phyloP scores from a whole-genome alignment of 768 basidiomycete genomes.

The Boletellus ananiceps region DNA sequence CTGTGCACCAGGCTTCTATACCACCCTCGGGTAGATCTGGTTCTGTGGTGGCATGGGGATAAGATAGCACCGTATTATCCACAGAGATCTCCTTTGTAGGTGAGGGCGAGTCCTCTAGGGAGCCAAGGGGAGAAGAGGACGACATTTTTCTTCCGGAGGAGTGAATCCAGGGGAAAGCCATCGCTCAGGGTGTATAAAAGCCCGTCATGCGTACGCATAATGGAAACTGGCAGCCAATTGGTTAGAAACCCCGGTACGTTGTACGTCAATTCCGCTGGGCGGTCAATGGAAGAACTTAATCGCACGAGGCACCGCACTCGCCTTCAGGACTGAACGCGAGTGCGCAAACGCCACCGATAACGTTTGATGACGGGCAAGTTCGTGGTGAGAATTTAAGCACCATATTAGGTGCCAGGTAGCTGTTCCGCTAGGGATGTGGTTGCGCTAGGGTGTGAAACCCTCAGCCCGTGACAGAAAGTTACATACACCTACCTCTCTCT shows the following conservation, averaged over 20 bases:
- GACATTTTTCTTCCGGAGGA: not conserved
- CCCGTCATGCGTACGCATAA: not conserved
- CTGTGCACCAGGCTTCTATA: slow-evolving; percentile 24
- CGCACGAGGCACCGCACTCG: not conserved
- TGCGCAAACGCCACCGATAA: not conserved
- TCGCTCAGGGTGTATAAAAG: not conserved
- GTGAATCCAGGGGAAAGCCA: not conserved
- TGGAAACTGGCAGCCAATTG: not conserved
- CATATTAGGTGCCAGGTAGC: not conserved
- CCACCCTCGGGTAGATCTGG: slow-evolving; percentile 15
- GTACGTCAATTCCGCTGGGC: not conserved
- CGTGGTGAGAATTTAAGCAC: not conserved
- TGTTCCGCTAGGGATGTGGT: not conserved
- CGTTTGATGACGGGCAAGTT: not conserved
- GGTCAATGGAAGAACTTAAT: not conserved
- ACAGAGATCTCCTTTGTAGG: not conserved
- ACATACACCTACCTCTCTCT: not conserved
- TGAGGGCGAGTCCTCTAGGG: not conserved
- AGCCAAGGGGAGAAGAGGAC: not conserved
- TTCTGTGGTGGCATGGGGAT: not conserved
- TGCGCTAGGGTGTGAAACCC: not conserved
- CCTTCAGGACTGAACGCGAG: not conserved
- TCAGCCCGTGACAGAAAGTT: not conserved
- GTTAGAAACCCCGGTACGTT: not conserved
- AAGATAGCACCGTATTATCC: not conserved